A percentile compares a stretch with the other conserved stretches of the same genome.
phyloP scores from a whole-genome alignment of 129 eudicot genomes.

The Flaveria sonorensis region DNA sequence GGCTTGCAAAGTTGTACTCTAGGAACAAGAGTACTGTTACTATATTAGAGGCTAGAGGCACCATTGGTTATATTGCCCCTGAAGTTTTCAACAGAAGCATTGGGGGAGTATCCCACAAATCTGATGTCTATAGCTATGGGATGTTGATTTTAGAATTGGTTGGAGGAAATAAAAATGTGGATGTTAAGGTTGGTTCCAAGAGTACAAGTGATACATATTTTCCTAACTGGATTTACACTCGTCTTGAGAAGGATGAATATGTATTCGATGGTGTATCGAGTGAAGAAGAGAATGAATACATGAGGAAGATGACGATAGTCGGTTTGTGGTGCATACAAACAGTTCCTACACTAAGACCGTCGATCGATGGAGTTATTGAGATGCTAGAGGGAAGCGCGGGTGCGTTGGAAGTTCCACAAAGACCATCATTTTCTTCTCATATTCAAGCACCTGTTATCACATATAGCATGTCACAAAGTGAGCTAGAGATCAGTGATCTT shows the following conservation, averaged over 20 bases:
- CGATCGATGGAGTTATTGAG: neutral
- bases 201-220: slow-evolving; percentile 11
- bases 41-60: slow-evolving; percentile 14
- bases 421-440: neutral
- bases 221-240: slow-evolving; percentile 4
- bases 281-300: neutral
- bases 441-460: neutral
- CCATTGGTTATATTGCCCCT: slow-evolving; percentile 12
- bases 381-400: slow-evolving; percentile 1
- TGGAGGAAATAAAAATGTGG: neutral
- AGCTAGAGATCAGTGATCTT: neutral
- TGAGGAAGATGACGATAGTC: neutral
- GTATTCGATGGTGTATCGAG: neutral
- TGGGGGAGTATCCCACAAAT: slow-evolving; percentile 6
- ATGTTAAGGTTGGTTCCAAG: neutral
- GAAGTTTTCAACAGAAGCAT: slow-evolving; percentile 1
- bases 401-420: slow-evolving; percentile 2
- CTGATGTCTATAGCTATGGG: slow-evolving; percentile 13
- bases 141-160: slow-evolving; percentile 14
- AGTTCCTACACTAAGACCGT: slow-evolving; percentile 4
- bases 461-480: neutral
- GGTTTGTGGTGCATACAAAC: slow-evolving; percentile 20
- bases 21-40: neutral
- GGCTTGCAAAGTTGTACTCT: slow-evolving; percentile 12
- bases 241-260: neutral